Base-by-base conservation (phyloP, 495 filamentous ascomycete species). In the Hypoxylon trugodes region DNA sequence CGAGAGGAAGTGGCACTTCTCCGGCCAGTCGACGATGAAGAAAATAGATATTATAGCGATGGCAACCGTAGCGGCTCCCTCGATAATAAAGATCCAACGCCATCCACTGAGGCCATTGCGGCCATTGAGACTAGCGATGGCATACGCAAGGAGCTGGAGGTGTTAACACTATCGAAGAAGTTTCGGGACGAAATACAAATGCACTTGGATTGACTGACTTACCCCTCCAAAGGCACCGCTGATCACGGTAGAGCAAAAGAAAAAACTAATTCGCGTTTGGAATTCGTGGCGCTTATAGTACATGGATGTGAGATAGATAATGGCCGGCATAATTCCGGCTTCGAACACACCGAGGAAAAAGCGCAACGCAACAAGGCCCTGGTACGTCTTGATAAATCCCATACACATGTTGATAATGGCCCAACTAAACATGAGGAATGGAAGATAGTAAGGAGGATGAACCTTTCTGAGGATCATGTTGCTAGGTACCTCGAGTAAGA, bases 201-300 rank as follows among this genome's bases (percentile, higher is more conserved):
- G 26, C 35, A 10, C 21, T 9, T 12, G 16, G 6, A 47, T 43
- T 21, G 47, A 30, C 28, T 59, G 37, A 67, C 75, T 69, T 61
- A 78, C 64, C 8, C 86, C 86, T 36, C 86, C 83, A 65, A 89
- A 84, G 15, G 83, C 84, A 22, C 87, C 86, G 12, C 83, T 83
- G 7, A 87, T 46, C 61, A 85, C 82, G 10, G 78, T 76, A 0
- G 84, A 80, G 33, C 79, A 81, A 74, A 85, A 88, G 73, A 86
- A 87, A 3, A 86, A 63, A 46, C 79, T 84, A 48, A 86, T 73
- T 47, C 87, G 78, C 69, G 81, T 76, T 68, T 85, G 85, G 36
- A 86, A 74, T 65, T 91, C 86, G 54, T 83, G 77, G 21, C 86
- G 81, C 18, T 78, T 81, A 67, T 90, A 90, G 55, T 85, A 90